Percentiles rank a stretch among this genome's conserved stretches.
Evolutionary conservation across 257 asterid species (phyloP).

Genomic region (Anisodus acutangulus): DNA sequence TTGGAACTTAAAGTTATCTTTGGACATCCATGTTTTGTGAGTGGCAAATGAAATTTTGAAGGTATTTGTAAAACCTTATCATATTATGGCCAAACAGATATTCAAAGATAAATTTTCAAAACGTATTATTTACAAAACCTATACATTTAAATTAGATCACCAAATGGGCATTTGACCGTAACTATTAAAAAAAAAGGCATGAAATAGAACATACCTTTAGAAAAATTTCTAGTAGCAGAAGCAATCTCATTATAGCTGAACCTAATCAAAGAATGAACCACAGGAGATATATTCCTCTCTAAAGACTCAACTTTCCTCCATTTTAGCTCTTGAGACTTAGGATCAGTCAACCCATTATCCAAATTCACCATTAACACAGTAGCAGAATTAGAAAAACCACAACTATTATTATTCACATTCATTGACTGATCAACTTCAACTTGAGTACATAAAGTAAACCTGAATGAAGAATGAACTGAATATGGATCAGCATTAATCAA

Average conservation of each 20-base stretch:
- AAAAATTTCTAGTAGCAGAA: constrained; percentile 72
- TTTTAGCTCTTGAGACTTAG: constrained; percentile 58
- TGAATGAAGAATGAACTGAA: constrained; percentile 85
- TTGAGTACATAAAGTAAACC: constrained; percentile 86
- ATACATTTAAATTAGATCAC: too few species aligned
- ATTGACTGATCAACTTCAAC: constrained; percentile 77
- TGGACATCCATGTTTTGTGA: too few species aligned
- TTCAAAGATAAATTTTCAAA: too few species aligned
- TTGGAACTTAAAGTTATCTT: too few species aligned
- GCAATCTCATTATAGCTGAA: constrained; percentile 70
- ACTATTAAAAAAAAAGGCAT: not conserved
- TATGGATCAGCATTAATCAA: constrained; percentile 60
- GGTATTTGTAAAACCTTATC: too few species aligned
- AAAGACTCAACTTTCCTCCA: constrained; percentile 80
- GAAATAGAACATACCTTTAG: constrained; percentile 55
- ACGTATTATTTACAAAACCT: too few species aligned
- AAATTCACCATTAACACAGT: constrained; percentile 92
- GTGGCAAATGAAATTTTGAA: too few species aligned
- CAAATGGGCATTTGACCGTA: not conserved
- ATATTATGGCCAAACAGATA: too few species aligned
- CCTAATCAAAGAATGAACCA: constrained; percentile 74
- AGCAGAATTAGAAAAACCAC: constrained; percentile 41
- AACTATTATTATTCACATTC: constrained; percentile 41
- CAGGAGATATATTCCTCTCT: constrained; percentile 84
- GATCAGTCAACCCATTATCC: constrained; percentile 71